These are phyloP conservation scores for Paramecium bursaria DNA, from an alignment of 73 alveolate genomes.

Conservation along the genomic window DNA sequence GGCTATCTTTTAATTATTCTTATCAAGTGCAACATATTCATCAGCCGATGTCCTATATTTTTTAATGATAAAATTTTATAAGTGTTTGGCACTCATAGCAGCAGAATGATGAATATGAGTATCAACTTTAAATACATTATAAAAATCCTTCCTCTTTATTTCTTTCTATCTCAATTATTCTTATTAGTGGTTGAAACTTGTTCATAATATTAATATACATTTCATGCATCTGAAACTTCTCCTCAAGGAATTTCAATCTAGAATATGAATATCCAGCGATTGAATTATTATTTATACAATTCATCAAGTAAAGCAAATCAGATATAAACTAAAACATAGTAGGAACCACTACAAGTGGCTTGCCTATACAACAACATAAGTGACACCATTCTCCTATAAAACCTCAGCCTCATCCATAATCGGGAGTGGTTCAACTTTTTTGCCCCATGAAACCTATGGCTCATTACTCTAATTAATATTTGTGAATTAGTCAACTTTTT, in stretches of 20 bases:
- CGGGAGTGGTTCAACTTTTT: constrained; percentile 3
- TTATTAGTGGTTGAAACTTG: constrained; percentile 31
- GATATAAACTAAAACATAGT: constrained; percentile 36
- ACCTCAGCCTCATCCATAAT: constrained; percentile 38
- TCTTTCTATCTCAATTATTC: constrained; percentile 53
- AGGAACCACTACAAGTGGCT: constrained; percentile 30
- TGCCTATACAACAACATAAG: neutral
- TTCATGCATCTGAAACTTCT: constrained; percentile 39
- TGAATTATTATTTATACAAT: constrained; percentile 27
- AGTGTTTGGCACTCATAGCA: constrained; percentile 84
- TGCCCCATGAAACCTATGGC: constrained; percentile 25
- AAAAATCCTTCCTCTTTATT: constrained; percentile 59
- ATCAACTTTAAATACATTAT: constrained; percentile 77
- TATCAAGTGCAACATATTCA: constrained; percentile 61
- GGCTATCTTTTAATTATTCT: constrained; percentile 67
- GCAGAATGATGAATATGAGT: constrained; percentile 87
- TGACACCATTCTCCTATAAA: constrained; percentile 15
- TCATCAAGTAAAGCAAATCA: constrained; percentile 19
- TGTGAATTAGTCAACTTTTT: neutral
- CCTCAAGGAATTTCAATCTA: constrained; percentile 6
- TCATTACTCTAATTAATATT: constrained; percentile 4
- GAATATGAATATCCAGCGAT: constrained; percentile 23
- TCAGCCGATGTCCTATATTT: constrained; percentile 72
- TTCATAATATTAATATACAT: neutral
- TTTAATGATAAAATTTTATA: constrained; percentile 73